These are phyloP conservation scores for Claviceps purpurea DNA, from an alignment of 2,329 filamentous ascomycete species.

Conservation along the genomic window DNA sequence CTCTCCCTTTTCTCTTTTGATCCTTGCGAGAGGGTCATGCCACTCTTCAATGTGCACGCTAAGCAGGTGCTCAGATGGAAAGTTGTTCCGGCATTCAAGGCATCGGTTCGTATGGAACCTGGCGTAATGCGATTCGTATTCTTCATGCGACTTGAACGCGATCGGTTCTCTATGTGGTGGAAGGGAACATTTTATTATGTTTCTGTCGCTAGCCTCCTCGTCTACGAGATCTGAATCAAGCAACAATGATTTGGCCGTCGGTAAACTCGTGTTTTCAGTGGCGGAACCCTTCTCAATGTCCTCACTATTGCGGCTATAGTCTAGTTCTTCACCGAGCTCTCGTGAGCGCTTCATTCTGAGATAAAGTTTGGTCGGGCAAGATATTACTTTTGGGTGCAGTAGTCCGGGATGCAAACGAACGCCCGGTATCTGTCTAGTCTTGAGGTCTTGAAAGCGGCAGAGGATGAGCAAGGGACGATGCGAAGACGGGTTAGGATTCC, in stretches of 20 bases:
- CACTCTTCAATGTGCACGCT: conserved; percentile 79
- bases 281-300: conserved; percentile 7
- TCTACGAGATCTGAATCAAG: conserved; percentile 34
- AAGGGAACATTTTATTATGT: conserved; percentile 63
- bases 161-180: conserved; percentile 64
- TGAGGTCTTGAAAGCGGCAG: not conserved
- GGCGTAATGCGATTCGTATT: conserved; percentile 79
- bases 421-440: not conserved
- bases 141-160: conserved; percentile 59
- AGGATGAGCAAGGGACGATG: not conserved
- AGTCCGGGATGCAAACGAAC: not conserved
- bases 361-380: conserved; percentile 2
- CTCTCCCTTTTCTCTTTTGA: conserved; percentile 65
- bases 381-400: conserved; percentile 6
- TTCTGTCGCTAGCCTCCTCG: conserved; percentile 21
- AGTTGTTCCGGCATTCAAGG: conserved; percentile 71
- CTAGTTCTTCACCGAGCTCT: conserved; percentile 37
- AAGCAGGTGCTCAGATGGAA: conserved; percentile 72
- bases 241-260: conserved; percentile 42
- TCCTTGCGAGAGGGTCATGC: conserved; percentile 67
- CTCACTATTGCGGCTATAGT: conserved; percentile 13
- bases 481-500: no score
- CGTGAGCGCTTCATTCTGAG: conserved; percentile 49
- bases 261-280: conserved; percentile 9
- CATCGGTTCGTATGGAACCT: conserved; percentile 76